Conservation (phyloP, 192 early-diverging fungal genomes). For the Coemansia sp. region DNA sequence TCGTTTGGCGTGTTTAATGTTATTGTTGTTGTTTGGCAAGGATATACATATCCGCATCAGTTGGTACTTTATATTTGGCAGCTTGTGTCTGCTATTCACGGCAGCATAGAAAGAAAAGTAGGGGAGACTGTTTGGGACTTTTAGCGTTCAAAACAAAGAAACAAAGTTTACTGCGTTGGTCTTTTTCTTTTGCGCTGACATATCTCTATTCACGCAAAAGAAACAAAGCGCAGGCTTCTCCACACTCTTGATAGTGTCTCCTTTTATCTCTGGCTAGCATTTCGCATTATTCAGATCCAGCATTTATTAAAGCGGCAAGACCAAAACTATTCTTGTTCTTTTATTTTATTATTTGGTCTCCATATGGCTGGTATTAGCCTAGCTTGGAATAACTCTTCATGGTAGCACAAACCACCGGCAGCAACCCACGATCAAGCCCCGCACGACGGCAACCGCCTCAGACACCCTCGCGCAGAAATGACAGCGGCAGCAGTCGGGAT, state of each 20-base stretch:
- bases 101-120: slow-evolving; percentile 3
- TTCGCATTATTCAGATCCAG: not conserved
- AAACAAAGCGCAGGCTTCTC: slow-evolving; percentile 2
- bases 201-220: slow-evolving; percentile 1
- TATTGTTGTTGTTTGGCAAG: not conserved
- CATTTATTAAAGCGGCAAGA: not conserved
- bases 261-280: not conserved
- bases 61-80: not conserved
- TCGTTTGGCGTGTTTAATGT: not conserved
- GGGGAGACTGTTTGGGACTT: slow-evolving; percentile 12
- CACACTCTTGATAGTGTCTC: not conserved
- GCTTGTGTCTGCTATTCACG: not conserved
- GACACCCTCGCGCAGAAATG: not conserved
- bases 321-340: not conserved
- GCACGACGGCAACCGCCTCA: slow-evolving; percentile 9
- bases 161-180: slow-evolving; percentile 2
- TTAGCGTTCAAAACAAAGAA: slow-evolving; percentile 15
- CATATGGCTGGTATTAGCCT: slow-evolving; percentile 3
- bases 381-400: not conserved
- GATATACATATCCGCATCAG: not conserved
- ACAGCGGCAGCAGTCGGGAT: not conserved
- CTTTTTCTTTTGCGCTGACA: slow-evolving; percentile 3
- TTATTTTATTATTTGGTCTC: not conserved
- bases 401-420: not conserved
- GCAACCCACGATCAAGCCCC: not conserved